Conservation (phyloP, 2,329 filamentous ascomycete species). For the Calycina marina region DNA sequence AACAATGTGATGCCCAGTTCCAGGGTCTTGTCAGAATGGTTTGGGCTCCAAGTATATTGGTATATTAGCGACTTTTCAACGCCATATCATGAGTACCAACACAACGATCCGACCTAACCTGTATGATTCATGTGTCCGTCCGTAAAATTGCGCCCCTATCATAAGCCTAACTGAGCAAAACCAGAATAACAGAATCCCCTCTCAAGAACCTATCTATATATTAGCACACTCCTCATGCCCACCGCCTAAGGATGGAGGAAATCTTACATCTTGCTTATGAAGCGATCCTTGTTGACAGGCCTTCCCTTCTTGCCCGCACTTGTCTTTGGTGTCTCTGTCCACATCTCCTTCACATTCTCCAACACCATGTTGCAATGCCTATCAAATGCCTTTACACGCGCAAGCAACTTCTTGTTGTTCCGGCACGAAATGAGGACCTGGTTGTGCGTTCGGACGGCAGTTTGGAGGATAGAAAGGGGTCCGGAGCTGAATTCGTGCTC, state of each 20-base stretch:
- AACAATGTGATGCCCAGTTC: no score
- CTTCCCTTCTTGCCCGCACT: constrained; percentile 78
- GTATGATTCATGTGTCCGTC: not conserved
- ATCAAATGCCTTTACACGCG: constrained; percentile 96
- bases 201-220: constrained; percentile 21
- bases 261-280: constrained; percentile 90
- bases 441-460: constrained; percentile 83
- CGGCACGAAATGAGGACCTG: constrained; percentile 96
- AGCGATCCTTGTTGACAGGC: constrained; percentile 92
- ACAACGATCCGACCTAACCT: not conserved
- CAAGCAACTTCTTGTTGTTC: constrained; percentile 95
- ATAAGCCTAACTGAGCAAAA: constrained; percentile 22
- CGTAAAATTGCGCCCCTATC: not conserved
- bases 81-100: not conserved
- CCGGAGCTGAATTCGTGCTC: constrained; percentile 69
- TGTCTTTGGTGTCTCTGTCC: constrained; percentile 82
- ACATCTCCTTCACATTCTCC: constrained; percentile 98
- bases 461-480: constrained; percentile 87
- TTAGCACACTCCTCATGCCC: constrained; percentile 5
- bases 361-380: constrained; percentile 98
- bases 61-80: not conserved
- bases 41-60: no score
- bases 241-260: not conserved
- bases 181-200: constrained; percentile 24
- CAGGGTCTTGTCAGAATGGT: no score